Evolutionary conservation across 176 grass and related monocot genomes (phyloP).

Genomic region (Oryza officinalis): DNA sequence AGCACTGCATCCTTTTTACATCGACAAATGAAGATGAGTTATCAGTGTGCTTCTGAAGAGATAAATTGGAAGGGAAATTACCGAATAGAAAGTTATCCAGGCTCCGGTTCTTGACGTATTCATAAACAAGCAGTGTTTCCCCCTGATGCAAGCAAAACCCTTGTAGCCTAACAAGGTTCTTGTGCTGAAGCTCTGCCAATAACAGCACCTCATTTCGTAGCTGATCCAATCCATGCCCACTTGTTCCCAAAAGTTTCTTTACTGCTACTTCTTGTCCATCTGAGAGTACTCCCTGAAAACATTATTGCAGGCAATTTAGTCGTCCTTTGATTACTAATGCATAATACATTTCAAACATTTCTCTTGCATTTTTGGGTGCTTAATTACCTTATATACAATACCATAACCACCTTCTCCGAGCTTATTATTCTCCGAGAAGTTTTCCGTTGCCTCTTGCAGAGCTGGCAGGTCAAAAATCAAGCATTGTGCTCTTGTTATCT

Average conservation of each 20-base stretch:
- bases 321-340: too few species aligned
- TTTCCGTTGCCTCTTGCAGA: conserved; percentile 47
- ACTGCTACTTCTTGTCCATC: conserved; percentile 54
- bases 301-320: not conserved
- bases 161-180: conserved; percentile 48
- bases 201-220: conserved; percentile 41
- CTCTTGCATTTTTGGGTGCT: too few species aligned
- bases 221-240: conserved; percentile 26
- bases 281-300: conserved; percentile 34
- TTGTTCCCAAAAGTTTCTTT: conserved; percentile 35
- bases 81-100: conserved; percentile 39
- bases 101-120: conserved; percentile 39
- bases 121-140: conserved; percentile 28
- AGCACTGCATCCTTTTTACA: too few species aligned
- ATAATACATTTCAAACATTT: not conserved
- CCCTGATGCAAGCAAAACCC: conserved; percentile 41
- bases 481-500: conserved; percentile 47
- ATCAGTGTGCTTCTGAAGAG: not conserved
- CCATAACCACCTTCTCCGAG: conserved; percentile 57
- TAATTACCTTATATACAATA: conserved; percentile 48
- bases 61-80: conserved; percentile 7
- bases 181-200: conserved; percentile 52
- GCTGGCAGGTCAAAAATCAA: conserved; percentile 35
- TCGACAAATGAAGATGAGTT: too few species aligned
- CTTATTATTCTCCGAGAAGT: conserved; percentile 47